Conservation (phyloP, 2,329 filamentous ascomycete species). For the Paraphoma sp. region DNA sequence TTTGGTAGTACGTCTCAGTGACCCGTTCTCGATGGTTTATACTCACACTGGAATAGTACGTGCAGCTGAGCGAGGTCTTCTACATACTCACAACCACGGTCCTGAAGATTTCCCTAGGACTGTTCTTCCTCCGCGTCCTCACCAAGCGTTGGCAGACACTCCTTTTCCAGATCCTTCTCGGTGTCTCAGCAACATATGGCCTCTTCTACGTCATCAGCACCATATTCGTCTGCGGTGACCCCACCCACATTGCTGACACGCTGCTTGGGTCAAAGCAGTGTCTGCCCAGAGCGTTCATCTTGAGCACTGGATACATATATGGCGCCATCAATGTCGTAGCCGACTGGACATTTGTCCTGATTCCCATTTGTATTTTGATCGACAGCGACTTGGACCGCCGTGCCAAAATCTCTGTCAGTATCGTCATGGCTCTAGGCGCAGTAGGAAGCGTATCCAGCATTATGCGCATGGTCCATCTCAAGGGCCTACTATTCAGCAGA, state of each 20-base stretch:
- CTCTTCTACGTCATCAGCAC: conserved; percentile 37
- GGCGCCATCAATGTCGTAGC: conserved; percentile 40
- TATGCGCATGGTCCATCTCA: conserved; percentile 40
- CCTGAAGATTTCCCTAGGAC: conserved; percentile 52
- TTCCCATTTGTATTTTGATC: conserved; percentile 41
- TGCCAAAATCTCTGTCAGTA: conserved; percentile 55
- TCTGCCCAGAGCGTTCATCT: conserved; percentile 26
- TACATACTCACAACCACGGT: conserved; percentile 59
- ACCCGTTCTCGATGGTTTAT: too few species aligned
- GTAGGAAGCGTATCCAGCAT: conserved; percentile 41
- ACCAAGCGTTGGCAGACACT: conserved; percentile 39
- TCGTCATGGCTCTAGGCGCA: conserved; percentile 54
- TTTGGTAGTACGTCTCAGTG: conserved; percentile 23
- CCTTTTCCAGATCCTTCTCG: conserved; percentile 33
- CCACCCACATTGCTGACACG: conserved; percentile 29
- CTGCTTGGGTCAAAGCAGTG: conserved; percentile 27
- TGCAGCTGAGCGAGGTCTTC: conserved; percentile 54
- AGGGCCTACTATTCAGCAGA: conserved; percentile 26
- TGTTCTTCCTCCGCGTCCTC: conserved; percentile 45
- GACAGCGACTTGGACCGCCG: conserved; percentile 52
- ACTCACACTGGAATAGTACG: conserved; percentile 25
- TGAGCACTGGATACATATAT: conserved; percentile 40
- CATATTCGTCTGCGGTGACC: conserved; percentile 40
- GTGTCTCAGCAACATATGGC: conserved; percentile 31
- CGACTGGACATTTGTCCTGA: conserved; percentile 45